Percentiles rank a stretch among this genome's conserved stretches.
These are phyloP conservation scores for Blastocystis sp. DNA, from an alignment of 352 stramenopile genomes.

Conservation along the genomic window DNA sequence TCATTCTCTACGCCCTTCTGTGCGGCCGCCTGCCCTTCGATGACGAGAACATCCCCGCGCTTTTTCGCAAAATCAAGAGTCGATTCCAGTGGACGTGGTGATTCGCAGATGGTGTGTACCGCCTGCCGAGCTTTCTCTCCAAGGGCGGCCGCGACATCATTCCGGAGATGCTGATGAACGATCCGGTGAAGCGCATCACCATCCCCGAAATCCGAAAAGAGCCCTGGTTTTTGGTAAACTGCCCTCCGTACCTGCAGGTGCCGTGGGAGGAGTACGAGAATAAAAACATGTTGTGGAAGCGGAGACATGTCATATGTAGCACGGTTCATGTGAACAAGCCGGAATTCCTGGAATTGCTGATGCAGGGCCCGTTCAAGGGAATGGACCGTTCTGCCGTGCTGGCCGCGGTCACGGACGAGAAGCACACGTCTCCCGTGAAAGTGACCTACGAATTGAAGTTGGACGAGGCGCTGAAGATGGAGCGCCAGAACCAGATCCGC, in stretches of 20 bases:
- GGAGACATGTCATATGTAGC: background rate
- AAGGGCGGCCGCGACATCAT: conserved; percentile 93
- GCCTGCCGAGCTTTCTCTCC: conserved; percentile 90
- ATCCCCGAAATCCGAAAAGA: conserved; percentile 95
- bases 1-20: conserved; percentile 97
- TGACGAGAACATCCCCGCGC: conserved; percentile 94
- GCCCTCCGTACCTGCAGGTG: conserved; percentile 90
- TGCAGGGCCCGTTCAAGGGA: conserved; percentile 70
- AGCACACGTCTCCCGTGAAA: conserved; percentile 55
- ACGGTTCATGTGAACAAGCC: conserved; percentile 23
- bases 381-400: conserved; percentile 65
- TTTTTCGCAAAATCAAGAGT: conserved; percentile 98
- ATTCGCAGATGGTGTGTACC: conserved; percentile 84
- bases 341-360: conserved; percentile 69
- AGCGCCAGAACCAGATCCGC: conserved; percentile 67
- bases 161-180: conserved; percentile 94
- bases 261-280: conserved; percentile 74
- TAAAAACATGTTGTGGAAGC: conserved; percentile 13
- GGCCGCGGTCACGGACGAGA: conserved; percentile 46
- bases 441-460: conserved; percentile 72
- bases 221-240: conserved; percentile 95
- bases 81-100: conserved; percentile 72
- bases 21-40: conserved; percentile 94
- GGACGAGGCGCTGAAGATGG: conserved; percentile 69
- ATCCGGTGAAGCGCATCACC: conserved; percentile 98